These are phyloP conservation scores for Niveomyces coronatus DNA, from an alignment of 2,329 filamentous ascomycete genomes.

Conservation along the genomic window DNA sequence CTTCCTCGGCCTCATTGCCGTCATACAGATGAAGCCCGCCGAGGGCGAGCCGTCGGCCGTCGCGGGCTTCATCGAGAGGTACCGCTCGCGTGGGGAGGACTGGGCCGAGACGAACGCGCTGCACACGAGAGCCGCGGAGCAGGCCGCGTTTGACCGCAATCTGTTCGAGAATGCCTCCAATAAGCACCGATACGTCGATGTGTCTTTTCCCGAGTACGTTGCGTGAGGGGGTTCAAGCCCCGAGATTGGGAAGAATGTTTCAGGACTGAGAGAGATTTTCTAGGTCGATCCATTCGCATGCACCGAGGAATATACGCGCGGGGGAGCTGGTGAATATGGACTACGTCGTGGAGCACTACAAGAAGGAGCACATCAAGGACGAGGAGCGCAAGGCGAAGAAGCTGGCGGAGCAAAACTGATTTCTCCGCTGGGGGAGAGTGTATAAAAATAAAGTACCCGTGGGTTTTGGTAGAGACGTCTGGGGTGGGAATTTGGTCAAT, in stretches of 20 bases:
- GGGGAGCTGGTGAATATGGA: constrained; percentile 45
- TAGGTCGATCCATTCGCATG: constrained; percentile 42
- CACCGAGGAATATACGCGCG: constrained; percentile 42
- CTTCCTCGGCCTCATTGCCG: constrained; percentile 19
- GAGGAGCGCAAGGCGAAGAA: constrained; percentile 45
- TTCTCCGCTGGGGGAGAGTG: constrained; percentile 11
- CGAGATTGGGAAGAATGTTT: too few species aligned
- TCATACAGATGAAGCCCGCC: constrained; percentile 36
- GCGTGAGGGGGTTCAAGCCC: too few species aligned
- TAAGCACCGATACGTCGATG: constrained; percentile 37
- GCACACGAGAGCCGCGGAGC: constrained; percentile 41
- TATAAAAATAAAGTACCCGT: constrained; percentile 10
- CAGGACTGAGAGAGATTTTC: too few species aligned
- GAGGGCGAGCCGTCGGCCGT: constrained; percentile 41
- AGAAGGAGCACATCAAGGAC: constrained; percentile 41
- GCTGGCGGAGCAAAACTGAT: constrained; percentile 29
- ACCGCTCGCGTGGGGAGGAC: constrained; percentile 35
- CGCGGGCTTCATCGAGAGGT: constrained; percentile 35
- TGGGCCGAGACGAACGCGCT: constrained; percentile 44
- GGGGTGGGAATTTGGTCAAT: constrained; percentile 5
- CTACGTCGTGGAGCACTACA: constrained; percentile 47
- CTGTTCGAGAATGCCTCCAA: constrained; percentile 36
- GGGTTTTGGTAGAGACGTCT: background rate
- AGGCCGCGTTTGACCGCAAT: constrained; percentile 48
- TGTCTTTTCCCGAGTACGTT: constrained; percentile 50